Evolutionary conservation across 495 filamentous ascomycete species (phyloP).

Genomic region (Tricharina praecox): DNA sequence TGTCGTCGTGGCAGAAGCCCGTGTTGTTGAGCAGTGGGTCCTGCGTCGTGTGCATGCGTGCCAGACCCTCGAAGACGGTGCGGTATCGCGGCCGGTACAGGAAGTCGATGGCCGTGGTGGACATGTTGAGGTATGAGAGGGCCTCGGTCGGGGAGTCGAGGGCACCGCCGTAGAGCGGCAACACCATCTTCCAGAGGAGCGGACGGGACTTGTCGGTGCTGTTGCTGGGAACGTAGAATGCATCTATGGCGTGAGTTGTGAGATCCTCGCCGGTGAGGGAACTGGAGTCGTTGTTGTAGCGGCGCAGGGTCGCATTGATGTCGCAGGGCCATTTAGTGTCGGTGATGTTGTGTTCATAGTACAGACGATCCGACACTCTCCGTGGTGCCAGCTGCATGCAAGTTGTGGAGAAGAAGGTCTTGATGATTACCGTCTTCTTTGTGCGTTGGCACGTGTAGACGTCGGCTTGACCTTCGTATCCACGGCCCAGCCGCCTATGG

Average conservation of each 20-base stretch:
- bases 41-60: conserved; percentile 4
- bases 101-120: conserved; percentile 1
- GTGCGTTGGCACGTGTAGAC: neutral
- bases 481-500: neutral
- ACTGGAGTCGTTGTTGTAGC: neutral
- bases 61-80: conserved; percentile 1
- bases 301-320: neutral
- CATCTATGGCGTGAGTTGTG: neutral
- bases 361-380: neutral
- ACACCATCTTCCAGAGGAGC: neutral
- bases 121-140: neutral
- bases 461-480: conserved; percentile 4
- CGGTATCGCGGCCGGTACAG: conserved; percentile 7
- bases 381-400: neutral
- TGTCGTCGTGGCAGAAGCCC: conserved; percentile 9
- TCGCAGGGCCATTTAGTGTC: neutral
- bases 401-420: conserved; percentile 5
- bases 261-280: neutral
- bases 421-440: neutral
- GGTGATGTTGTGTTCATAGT: conserved; percentile 1
- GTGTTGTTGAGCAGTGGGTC: neutral
- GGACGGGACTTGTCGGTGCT: neutral
- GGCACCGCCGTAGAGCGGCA: conserved; percentile 3
- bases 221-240: neutral
- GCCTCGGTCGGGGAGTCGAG: neutral